Percentiles rank a stretch among this genome's conserved stretches.
Evolutionary conservation across 805 yeast genomes (phyloP).

Genomic region (Metschnikowia proteae): DNA sequence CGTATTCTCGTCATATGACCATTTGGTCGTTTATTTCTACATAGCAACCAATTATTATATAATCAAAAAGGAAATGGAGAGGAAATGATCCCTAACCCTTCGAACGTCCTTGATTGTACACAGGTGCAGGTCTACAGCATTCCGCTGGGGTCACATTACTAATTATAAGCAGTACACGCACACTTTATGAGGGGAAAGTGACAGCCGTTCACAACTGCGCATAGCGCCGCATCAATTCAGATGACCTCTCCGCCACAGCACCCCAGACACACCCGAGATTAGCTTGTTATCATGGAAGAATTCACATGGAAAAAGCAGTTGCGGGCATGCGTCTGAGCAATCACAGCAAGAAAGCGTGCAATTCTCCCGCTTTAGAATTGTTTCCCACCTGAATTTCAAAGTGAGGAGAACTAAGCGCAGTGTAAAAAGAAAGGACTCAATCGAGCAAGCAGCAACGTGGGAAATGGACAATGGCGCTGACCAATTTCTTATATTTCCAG

Average conservation of each 20-base stretch:
- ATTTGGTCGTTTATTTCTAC: conserved; percentile 4
- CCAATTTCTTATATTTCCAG: not conserved
- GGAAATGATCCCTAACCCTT: too few relatives aligned
- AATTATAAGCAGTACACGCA: conserved; percentile 2
- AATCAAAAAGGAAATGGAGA: not conserved
- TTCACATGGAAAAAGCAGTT: too few relatives aligned
- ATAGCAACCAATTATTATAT: conserved; percentile 1
- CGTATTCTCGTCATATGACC: conserved; percentile 5
- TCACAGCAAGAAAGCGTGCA: too few relatives aligned
- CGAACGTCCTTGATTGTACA: too few relatives aligned
- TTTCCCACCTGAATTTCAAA: not conserved
- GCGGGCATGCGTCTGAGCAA: too few relatives aligned
- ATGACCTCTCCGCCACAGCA: too few relatives aligned
- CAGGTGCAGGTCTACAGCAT: too few relatives aligned
- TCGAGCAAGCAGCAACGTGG: not conserved
- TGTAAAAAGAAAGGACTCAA: conserved; percentile 4
- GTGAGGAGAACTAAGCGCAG: not conserved
- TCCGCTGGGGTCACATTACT: too few relatives aligned
- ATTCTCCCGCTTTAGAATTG: too few relatives aligned
- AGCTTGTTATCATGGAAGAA: too few relatives aligned
- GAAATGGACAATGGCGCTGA: not conserved
- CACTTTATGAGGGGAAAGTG: not conserved
- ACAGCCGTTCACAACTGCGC: not conserved
- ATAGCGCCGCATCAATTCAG: too few relatives aligned
- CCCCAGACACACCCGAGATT: too few relatives aligned